Evolutionary conservation across 2,329 filamentous ascomycete species (phyloP), one percentile per base, ranked within the genome.

Genomic region (Aureobasidium sp.): DNA sequence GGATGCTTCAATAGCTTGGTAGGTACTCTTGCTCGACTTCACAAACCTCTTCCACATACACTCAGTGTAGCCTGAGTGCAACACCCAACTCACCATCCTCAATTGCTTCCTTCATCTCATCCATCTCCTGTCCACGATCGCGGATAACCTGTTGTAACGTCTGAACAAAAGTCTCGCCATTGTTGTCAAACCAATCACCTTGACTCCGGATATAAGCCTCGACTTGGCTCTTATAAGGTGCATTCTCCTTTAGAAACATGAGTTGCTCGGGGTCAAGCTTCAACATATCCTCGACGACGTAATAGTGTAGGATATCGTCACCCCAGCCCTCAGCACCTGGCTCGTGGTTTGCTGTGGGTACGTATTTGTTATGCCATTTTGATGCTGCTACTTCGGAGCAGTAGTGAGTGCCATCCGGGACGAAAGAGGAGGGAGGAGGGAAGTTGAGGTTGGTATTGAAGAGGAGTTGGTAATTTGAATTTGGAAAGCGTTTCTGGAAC

Each of bases 21-120:
- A 1, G 15, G 5, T 37, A 15, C 4, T 15, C 12, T 37, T 15
- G 2, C 34, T 37, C 12, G 13, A 37, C 2, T 10, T 9, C 9
- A 34, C 32, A 34, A 10, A 34, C 32, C 7, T 34, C 9, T 5
- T 5, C 13, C 15, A 5, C 13, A 37, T 2, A 15, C 15, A 20
- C 27, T 50, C 47, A 50, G 2, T n/a, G 8, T 4, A 27, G 2
- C 34, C 29, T n/a, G 2, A 61, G 37, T 2, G 73, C 76, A 64
- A 96, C 72, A 77, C 96, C 65, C 84, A 89, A 67, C 84, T 90
- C 76, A 77, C 95, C 63, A 79, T 88, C 70, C 83, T 86, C 71
- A 84, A 87, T 61, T 80, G 88, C 64, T 76, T 85, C 50, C 81
- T 85, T 70, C 85, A 97, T 70, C 48, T 78, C 79, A 37, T 74